These are phyloP conservation scores for Mycosphaerelloides madeirae DNA, from an alignment of 2,329 filamentous ascomycete genomes.

Conservation along the genomic window DNA sequence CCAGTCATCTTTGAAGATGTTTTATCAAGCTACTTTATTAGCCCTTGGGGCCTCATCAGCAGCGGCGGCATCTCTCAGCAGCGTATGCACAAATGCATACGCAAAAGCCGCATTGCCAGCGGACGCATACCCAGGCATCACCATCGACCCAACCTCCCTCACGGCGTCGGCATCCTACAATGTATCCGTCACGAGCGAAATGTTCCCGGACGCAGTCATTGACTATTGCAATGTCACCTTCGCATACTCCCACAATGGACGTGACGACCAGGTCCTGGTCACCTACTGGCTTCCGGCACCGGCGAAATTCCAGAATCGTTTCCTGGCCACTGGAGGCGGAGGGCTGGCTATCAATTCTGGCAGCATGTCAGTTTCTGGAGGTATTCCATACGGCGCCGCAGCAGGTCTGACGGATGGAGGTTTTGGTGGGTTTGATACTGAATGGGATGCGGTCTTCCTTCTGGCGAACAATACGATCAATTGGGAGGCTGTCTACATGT, in stretches of 20 bases:
- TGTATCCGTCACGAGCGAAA: conserved; percentile 25
- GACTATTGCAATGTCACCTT: conserved; percentile 45
- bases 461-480: conserved; percentile 48
- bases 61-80: conserved; percentile 6
- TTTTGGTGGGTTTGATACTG: conserved; percentile 39
- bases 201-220: conserved; percentile 31
- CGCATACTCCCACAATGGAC: conserved; percentile 43
- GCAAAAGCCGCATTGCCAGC: conserved; percentile 11
- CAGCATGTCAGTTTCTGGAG: conserved; percentile 34
- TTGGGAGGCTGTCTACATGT: conserved; percentile 48
- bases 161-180: conserved; percentile 36
- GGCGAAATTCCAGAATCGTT: conserved; percentile 43
- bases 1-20: too few species aligned
- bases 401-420: conserved; percentile 48
- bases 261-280: conserved; percentile 32
- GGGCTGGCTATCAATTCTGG: conserved; percentile 44
- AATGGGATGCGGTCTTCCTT: conserved; percentile 32
- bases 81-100: conserved; percentile 16
- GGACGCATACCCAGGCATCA: conserved; percentile 27
- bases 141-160: conserved; percentile 38
- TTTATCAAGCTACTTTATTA: too few species aligned
- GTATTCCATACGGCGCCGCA: conserved; percentile 44
- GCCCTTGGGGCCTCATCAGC: not conserved
- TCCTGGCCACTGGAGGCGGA: conserved; percentile 44
- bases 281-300: conserved; percentile 43